Evolutionary conservation across 805 yeast species (phyloP), one percentile per base, ranked within the genome.

Genomic region (Teunomyces pallodes): DNA sequence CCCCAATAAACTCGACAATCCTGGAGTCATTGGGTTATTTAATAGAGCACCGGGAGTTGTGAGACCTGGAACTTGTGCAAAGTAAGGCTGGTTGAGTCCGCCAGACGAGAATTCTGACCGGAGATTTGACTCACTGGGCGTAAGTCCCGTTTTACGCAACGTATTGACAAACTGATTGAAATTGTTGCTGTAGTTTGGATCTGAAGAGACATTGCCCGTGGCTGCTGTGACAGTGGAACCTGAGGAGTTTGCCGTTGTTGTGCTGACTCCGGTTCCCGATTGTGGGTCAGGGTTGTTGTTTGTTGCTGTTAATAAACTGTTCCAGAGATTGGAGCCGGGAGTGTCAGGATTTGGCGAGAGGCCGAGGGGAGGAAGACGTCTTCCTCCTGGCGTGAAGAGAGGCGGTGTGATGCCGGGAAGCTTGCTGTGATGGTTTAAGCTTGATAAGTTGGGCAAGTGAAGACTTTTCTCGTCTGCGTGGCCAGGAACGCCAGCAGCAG

Each of bases 91-190:
- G 45, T 52, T 59, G 30, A 61, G 49, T 1, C 60, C 67, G 1
- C 83, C 87, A 0, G 91, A 91, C 0, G 91, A 84, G 26, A 85
- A 62, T 0, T 94, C 92, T 0, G 87, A 74, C 54, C 96, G 74
- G 43, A 88, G 55, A 43, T 82, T 77, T 4, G 89, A 80, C 60
- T 87, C 95, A 62, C 83, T 86, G 2, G 94, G 94, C 0, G 90
- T 84, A 41, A 88, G 69, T 0, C 90, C 92, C 0, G 87, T 63
- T 51, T 80, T 71, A 32, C 73, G 60, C 44, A 70, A 60, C 16
- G 65, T 57, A 46, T 54, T 49, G 10, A 64, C 53, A 52, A 67
- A 67, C 52, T 64, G 72, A 38, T 53, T 56, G 41, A 55, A 60
- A 20, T 54, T 54, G 46, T 33, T 17, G 9, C 47, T 30, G 42